Conservation (phyloP, 2,329 filamentous ascomycete species). For the Pseudogymnoascus sp. region DNA sequence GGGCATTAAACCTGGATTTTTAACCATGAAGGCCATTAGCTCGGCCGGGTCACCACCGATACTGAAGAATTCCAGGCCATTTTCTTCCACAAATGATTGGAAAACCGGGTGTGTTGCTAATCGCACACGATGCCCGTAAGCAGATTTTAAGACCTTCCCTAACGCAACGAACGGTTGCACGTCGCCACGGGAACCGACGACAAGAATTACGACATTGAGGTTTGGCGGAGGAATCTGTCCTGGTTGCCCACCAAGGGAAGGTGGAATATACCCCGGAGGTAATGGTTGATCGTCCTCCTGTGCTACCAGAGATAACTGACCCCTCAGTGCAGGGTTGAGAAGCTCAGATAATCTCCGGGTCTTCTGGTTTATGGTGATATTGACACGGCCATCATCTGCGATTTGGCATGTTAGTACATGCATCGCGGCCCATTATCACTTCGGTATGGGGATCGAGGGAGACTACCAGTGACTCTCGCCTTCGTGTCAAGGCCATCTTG, state of each 20-base stretch:
- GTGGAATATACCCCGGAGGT: conserved; percentile 63
- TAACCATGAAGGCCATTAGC: conserved; percentile 80
- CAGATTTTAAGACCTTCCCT: conserved; percentile 54
- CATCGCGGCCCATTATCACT: conserved; percentile 4
- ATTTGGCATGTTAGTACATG: neutral
- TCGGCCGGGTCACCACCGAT: conserved; percentile 72
- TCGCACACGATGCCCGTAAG: conserved; percentile 63
- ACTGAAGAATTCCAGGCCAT: conserved; percentile 66
- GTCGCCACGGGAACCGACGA: conserved; percentile 66
- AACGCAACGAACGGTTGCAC: conserved; percentile 69
- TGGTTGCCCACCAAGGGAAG: conserved; percentile 59
- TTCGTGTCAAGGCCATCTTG: conserved; percentile 56
- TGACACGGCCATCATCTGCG: conserved; percentile 64
- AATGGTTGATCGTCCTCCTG: conserved; percentile 42
- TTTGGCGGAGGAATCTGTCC: conserved; percentile 49
- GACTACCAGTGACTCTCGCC: conserved; percentile 47
- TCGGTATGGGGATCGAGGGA: neutral
- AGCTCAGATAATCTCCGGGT: conserved; percentile 57
- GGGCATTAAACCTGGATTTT: conserved; percentile 79
- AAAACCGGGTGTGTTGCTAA: conserved; percentile 67
- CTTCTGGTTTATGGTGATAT: conserved; percentile 71
- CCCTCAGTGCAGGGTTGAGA: conserved; percentile 55
- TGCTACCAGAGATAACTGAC: conserved; percentile 35
- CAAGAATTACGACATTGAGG: conserved; percentile 66
- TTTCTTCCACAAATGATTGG: conserved; percentile 58